Conservation (phyloP, 495 filamentous ascomycete genomes). For the Aspergillus bertholletiae region DNA sequence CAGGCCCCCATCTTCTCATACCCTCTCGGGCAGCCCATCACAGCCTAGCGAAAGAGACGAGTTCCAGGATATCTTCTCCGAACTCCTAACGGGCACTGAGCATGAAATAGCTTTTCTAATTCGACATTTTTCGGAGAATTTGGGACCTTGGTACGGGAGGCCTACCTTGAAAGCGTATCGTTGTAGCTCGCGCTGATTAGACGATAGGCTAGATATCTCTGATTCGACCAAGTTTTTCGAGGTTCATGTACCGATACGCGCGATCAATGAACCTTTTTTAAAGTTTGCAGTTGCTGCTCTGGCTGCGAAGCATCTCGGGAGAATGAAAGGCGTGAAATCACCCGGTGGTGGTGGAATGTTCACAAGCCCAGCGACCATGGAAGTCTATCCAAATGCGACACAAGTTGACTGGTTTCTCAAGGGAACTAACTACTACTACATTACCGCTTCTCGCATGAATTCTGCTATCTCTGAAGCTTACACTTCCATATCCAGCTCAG, state of each 20-base stretch:
- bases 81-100: constrained; percentile 38
- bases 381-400: constrained; percentile 35
- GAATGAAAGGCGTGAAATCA: constrained; percentile 32
- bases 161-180: neutral
- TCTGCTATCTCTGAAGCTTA: constrained; percentile 29
- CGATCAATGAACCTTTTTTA: constrained; percentile 29
- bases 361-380: constrained; percentile 32
- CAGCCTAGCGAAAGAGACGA: constrained; percentile 33
- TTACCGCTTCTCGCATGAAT: constrained; percentile 30
- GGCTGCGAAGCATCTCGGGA: constrained; percentile 39
- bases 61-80: constrained; percentile 39
- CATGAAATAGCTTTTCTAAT: constrained; percentile 40
- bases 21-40: constrained; percentile 17
- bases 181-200: constrained; percentile 5
- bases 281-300: constrained; percentile 36
- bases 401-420: constrained; percentile 43
- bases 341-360: constrained; percentile 21
- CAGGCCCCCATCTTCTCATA: constrained; percentile 7
- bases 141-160: constrained; percentile 33
- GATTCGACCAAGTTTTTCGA: constrained; percentile 38
- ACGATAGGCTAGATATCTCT: constrained; percentile 35
- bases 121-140: constrained; percentile 32
- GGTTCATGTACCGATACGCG: constrained; percentile 35
- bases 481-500: constrained; percentile 29
- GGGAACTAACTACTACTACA: constrained; percentile 40